Evolutionary conservation across 352 stramenopile genomes (phyloP).

Genomic region (Pythium coloratum): DNA sequence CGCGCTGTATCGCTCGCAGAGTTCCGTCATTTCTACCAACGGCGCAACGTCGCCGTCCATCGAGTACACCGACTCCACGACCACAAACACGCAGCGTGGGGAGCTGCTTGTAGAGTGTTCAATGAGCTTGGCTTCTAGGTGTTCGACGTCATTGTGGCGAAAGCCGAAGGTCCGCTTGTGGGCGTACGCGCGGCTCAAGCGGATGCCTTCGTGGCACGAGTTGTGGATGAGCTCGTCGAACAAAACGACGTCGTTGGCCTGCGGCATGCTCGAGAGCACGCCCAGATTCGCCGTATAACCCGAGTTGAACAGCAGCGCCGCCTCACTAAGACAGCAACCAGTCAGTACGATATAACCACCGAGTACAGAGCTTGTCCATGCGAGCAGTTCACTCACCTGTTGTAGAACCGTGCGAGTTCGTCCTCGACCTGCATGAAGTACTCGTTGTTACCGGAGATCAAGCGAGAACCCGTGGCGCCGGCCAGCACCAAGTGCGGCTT

Average conservation of each 20-base stretch:
- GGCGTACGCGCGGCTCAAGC: conserved; percentile 74
- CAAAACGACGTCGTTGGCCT: conserved; percentile 90
- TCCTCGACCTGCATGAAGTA: conserved; percentile 90
- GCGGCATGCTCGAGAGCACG: conserved; percentile 90
- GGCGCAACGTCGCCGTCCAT: conserved; percentile 98
- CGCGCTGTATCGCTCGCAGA: conserved; percentile 81
- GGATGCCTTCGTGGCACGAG: conserved; percentile 94
- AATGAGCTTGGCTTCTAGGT: conserved; percentile 76
- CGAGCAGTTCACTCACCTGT: conserved; percentile 36
- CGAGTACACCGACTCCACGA: conserved; percentile 98
- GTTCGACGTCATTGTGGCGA: conserved; percentile 89
- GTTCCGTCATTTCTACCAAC: conserved; percentile 78
- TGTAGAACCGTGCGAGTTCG: conserved; percentile 85
- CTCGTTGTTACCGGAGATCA: conserved; percentile 94
- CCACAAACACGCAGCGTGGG: conserved; percentile 83
- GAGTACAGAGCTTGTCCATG: neutral
- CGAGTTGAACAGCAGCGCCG: conserved; percentile 95
- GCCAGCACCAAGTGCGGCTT: conserved; percentile 27
- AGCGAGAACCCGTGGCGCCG: conserved; percentile 87
- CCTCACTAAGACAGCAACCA: conserved; percentile 42
- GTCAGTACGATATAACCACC: neutral
- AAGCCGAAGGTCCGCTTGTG: conserved; percentile 62
- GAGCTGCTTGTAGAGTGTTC: conserved; percentile 18
- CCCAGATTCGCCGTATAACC: conserved; percentile 97
- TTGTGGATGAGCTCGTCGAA: conserved; percentile 98